Evolutionary conservation across 768 basidiomycete genomes (phyloP).

Genomic region (Amyloporia xantha): DNA sequence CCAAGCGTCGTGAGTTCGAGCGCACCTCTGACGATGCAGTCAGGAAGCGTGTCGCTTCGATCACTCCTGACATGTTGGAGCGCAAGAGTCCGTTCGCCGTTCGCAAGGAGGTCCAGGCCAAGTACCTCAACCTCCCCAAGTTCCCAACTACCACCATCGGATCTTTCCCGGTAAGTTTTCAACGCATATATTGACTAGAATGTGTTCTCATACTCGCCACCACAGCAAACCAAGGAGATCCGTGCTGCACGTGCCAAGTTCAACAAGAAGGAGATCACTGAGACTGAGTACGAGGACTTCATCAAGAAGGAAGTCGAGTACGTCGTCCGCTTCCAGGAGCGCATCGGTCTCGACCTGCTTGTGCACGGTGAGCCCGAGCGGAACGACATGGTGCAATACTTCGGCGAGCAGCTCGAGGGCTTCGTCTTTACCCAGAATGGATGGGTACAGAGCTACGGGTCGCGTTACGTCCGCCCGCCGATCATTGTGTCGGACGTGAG

Average conservation of each 20-base stretch:
- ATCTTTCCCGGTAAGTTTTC: slow-evolving; percentile 82
- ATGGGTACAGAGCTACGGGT: slow-evolving; percentile 99
- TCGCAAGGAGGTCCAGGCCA: slow-evolving; percentile 84
- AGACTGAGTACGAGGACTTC: slow-evolving; percentile 89
- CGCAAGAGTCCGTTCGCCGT: slow-evolving; percentile 85
- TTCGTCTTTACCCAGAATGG: slow-evolving; percentile 98
- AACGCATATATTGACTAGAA: not conserved
- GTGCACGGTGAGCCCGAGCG: slow-evolving; percentile 99
- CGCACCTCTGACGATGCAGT: slow-evolving; percentile 87
- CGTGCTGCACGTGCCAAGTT: slow-evolving; percentile 94
- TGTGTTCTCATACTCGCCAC: not conserved
- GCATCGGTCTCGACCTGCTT: slow-evolving; percentile 89
- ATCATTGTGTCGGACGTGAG: slow-evolving; percentile 98
- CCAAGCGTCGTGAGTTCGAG: slow-evolving; percentile 94
- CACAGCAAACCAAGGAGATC: slow-evolving; percentile 97
- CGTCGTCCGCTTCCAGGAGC: slow-evolving; percentile 96
- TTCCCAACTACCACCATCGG: slow-evolving; percentile 99
- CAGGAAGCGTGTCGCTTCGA: slow-evolving; percentile 89
- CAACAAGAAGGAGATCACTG: slow-evolving; percentile 82
- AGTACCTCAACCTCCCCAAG: slow-evolving; percentile 84
- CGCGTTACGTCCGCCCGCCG: slow-evolving; percentile 98
- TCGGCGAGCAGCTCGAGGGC: slow-evolving; percentile 90
- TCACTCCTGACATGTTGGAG: slow-evolving; percentile 79
- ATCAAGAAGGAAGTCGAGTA: slow-evolving; percentile 95
- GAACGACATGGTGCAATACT: slow-evolving; percentile 99